Evolutionary conservation across 805 yeast species (phyloP), one percentile per base, ranked within the genome.

Genomic region (Yamadazyma sp.): DNA sequence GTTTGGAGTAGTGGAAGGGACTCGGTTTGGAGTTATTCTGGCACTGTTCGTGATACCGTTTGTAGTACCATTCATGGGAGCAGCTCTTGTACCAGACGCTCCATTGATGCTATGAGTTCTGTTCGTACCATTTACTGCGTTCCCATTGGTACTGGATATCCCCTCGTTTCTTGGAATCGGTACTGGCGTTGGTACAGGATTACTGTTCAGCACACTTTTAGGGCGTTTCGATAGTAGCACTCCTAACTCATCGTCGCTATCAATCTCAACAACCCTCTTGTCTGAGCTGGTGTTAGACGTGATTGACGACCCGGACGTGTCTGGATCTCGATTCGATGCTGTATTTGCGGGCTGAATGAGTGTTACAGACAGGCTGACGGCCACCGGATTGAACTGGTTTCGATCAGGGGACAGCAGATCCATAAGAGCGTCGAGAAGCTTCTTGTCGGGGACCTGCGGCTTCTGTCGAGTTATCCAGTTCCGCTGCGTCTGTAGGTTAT

Each of bases 401-500:
- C 14, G 8, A 17, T 7, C 21, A 4, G 33, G 16, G 15, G 11
- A 13, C n/a, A 12, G 28, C 15, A 25, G n/a, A 14, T 25, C 33
- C 32, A 16, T 20, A 13, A 18, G 6, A 18, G 25, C 13, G 15
- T 24, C 28, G 7, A 29, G 14, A 8, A 37, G 15, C 20, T 5
- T 7, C 24, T 4, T n/a, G 17, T 10, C n/a, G 11, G 50, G 54
- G 12, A 51, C 15, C 31, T 46, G 48, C 10, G 55, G 55, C 19
- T 40, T 42, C 9, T 20, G 28, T 25, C 45, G 40, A 5, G 25
- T 24, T 15, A 52, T 27, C 59, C 59, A 54, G 18, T 39, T 35
- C 15, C 34, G 30, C 17, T 54, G 57, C 9, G 41, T 38, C 16
- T 40, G 39, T 28, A 52, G 30, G 41, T 53, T 54, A 32, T 52